phyloP scores from a whole-genome alignment of 371 early-diverging fungal species.

The Mucor piriformis region DNA sequence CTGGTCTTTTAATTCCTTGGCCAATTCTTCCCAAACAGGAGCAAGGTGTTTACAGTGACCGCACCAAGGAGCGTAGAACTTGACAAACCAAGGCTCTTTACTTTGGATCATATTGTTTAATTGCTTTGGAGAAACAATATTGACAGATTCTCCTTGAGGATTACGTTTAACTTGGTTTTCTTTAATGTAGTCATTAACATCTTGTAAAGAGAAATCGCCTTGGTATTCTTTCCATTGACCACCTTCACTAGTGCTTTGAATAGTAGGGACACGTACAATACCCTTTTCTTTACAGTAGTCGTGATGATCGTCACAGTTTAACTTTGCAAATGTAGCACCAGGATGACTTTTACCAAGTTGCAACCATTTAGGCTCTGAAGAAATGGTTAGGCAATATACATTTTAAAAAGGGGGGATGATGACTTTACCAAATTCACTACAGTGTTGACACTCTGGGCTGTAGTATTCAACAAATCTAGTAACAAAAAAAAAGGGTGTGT shows the following conservation, averaged over 20 bases:
- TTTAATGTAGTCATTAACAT: slow-evolving; percentile 12
- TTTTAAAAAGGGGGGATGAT: neutral
- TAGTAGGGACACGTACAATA: slow-evolving; percentile 11
- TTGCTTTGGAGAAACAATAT: neutral
- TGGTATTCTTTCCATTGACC: slow-evolving; percentile 17
- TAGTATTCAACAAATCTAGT: slow-evolving; percentile 45
- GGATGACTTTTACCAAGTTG: slow-evolving; percentile 1
- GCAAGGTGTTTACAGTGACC: slow-evolving; percentile 83
- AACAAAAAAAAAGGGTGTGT: neutral
- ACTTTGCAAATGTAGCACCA: slow-evolving; percentile 8
- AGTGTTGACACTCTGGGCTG: slow-evolving; percentile 32
- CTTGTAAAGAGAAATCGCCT: slow-evolving; percentile 4
- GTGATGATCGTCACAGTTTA: slow-evolving; percentile 14
- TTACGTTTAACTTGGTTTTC: slow-evolving; percentile 5
- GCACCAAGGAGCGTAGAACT: slow-evolving; percentile 90
- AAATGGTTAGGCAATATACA: neutral
- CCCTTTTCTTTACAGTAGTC: slow-evolving; percentile 22
- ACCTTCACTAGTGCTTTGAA: slow-evolving; percentile 10
- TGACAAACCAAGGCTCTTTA: slow-evolving; percentile 68
- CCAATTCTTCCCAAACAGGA: slow-evolving; percentile 76
- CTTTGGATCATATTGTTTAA: slow-evolving; percentile 10
- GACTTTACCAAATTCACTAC: slow-evolving; percentile 34
- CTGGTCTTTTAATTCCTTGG: slow-evolving; percentile 52
- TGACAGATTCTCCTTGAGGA: slow-evolving; percentile 7
- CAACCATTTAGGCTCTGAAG: slow-evolving; percentile 10